Conservation (phyloP, 192 early-diverging fungal species). For the Backusella morwellensis region DNA sequence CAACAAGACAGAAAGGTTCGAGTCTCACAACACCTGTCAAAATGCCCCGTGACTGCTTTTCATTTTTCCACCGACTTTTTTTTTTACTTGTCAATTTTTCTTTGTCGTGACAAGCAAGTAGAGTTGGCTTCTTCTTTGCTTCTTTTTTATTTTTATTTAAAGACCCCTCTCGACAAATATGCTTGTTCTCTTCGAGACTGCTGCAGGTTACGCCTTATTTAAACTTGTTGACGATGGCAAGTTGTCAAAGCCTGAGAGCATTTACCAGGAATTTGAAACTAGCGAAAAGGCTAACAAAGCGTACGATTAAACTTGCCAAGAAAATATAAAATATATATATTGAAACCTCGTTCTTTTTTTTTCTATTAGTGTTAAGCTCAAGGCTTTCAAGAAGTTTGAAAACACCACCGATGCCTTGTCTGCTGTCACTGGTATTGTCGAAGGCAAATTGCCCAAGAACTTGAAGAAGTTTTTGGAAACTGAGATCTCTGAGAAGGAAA, state of each 20-base stretch:
- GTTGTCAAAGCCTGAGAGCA: conserved; percentile 80
- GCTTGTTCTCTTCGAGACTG: conserved; percentile 96
- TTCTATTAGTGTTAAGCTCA: conserved; percentile 75
- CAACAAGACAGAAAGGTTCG: background rate
- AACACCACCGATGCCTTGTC: conserved; percentile 97
- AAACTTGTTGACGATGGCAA: conserved; percentile 89
- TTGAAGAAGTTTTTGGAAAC: conserved; percentile 90
- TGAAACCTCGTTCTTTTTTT: background rate
- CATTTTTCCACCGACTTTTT: background rate
- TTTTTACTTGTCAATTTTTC: background rate
- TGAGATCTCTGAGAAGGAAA: conserved; percentile 82
- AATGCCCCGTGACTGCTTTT: background rate
- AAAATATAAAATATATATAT: too few relatives aligned
- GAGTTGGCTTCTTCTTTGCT: background rate
- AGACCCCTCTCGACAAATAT: conserved; percentile 42
- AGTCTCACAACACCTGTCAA: background rate
- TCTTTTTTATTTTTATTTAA: background rate
- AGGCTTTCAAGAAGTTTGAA: conserved; percentile 97
- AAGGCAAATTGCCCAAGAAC: conserved; percentile 95
- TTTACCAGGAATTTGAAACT: conserved; percentile 88
- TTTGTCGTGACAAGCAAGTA: background rate
- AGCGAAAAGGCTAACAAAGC: conserved; percentile 86
- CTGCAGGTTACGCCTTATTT: conserved; percentile 96
- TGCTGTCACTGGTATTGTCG: conserved; percentile 93
- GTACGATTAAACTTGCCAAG: conserved; percentile 43